phyloP scores from a whole-genome alignment of 495 filamentous ascomycete species.

The Penicillium malachiteum region DNA sequence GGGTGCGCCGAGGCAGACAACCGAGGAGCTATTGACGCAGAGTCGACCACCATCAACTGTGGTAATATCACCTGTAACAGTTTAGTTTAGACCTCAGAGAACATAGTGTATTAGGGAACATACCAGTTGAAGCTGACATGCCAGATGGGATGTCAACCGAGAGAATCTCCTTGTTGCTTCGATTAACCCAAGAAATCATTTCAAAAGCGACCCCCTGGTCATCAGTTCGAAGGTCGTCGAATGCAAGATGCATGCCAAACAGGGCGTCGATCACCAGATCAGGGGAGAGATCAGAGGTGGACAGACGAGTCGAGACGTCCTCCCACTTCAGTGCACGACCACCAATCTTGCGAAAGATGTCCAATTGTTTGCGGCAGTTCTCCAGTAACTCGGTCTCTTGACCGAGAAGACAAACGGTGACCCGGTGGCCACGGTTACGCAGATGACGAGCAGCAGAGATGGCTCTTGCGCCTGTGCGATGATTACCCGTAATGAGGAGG shows the following conservation, averaged over 20 bases:
- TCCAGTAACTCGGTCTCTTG: slow-evolving; percentile 71
- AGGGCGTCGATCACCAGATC: slow-evolving; percentile 88
- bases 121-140: slow-evolving; percentile 74
- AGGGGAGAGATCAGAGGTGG: slow-evolving; percentile 57
- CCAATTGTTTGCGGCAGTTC: slow-evolving; percentile 69
- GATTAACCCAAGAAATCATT: slow-evolving; percentile 84
- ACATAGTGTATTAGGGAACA: slow-evolving; percentile 25
- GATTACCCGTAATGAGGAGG: slow-evolving; percentile 83
- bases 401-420: slow-evolving; percentile 81
- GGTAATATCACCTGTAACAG: slow-evolving; percentile 43
- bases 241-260: slow-evolving; percentile 76
- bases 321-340: slow-evolving; percentile 64
- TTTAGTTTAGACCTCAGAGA: slow-evolving; percentile 24
- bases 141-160: slow-evolving; percentile 87
- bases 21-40: slow-evolving; percentile 70
- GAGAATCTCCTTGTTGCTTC: slow-evolving; percentile 71
- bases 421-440: slow-evolving; percentile 71
- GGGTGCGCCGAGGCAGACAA: slow-evolving; percentile 81
- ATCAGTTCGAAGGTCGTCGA: slow-evolving; percentile 77
- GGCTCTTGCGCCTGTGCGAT: slow-evolving; percentile 78
- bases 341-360: slow-evolving; percentile 74
- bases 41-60: slow-evolving; percentile 67
- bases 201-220: slow-evolving; percentile 81
- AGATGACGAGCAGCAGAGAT: slow-evolving; percentile 85
- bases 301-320: slow-evolving; percentile 50